A percentile compares a stretch with the other conserved stretches of the same genome.
Evolutionary conservation across 2,329 filamentous ascomycete species (phyloP).

Genomic region (Clarireedia hainanense): DNA sequence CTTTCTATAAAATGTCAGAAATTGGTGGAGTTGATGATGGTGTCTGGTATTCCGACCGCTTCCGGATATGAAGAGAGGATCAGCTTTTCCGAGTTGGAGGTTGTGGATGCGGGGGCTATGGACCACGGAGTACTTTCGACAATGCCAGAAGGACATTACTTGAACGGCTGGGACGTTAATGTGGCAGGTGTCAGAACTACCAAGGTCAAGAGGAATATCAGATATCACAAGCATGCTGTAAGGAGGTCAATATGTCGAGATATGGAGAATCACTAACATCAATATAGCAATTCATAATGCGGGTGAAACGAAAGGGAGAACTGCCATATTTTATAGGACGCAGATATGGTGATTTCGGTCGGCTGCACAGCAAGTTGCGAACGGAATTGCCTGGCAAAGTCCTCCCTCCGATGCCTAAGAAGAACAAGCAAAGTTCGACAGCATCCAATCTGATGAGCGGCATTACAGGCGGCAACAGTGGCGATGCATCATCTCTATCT

Average conservation of each 20-base stretch:
- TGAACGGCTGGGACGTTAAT: slow-evolving; percentile 97
- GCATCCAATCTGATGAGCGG: slow-evolving; percentile 48
- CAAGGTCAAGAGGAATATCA: slow-evolving; percentile 74
- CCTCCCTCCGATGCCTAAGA: slow-evolving; percentile 76
- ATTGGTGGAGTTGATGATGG: slow-evolving; percentile 98
- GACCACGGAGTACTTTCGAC: slow-evolving; percentile 83
- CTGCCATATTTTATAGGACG: slow-evolving; percentile 73
- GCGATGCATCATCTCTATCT: slow-evolving; percentile 72
- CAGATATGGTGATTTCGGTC: slow-evolving; percentile 80
- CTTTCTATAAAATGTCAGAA: slow-evolving; percentile 90
- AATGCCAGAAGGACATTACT: slow-evolving; percentile 80
- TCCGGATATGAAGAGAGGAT: slow-evolving; percentile 98
- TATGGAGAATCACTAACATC: slow-evolving; percentile 3
- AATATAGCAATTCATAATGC: slow-evolving; percentile 73
- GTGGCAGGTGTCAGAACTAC: slow-evolving; percentile 80
- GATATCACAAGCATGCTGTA: slow-evolving; percentile 87
- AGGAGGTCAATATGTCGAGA: slow-evolving; percentile 27
- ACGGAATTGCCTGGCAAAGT: slow-evolving; percentile 87
- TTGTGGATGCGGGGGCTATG: slow-evolving; percentile 87
- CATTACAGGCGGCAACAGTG: slow-evolving; percentile 48
- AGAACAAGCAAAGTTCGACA: slow-evolving; percentile 77
- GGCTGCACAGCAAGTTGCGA: slow-evolving; percentile 70
- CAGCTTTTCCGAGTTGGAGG: slow-evolving; percentile 91
- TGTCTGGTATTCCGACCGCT: slow-evolving; percentile 89
- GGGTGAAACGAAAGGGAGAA: slow-evolving; percentile 71